Base-by-base conservation (phyloP, 2,329 filamentous ascomycete species). In the Fusarium pseudonygamai region DNA sequence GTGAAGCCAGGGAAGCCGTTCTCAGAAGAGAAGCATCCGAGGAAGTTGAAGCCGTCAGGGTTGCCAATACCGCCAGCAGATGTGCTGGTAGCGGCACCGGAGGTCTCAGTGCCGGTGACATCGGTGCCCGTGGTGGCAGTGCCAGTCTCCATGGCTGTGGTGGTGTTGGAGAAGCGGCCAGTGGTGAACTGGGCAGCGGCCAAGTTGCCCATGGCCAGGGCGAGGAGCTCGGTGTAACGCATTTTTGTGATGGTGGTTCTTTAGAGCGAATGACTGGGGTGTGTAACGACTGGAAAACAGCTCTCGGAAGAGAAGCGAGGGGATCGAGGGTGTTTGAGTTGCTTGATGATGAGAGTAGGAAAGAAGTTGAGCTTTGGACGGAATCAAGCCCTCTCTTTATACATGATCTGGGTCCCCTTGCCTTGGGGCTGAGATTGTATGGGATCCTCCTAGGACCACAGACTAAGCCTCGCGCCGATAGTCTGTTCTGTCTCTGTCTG, bases 181-280 rank as follows among this genome's bases (percentile, higher is more conserved):
- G 66, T 69, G 42, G 32, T 53, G 64, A 74, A 64, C 57, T 72
- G 70, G 58, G 80, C 81, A 53, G 77, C 57, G 62, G 72, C 80
- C 67, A 79, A 47, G 45, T 79, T 78, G 76, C 76, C 76, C 67
- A 77, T 77, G 75, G 79, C 80, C 14, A 81, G 67, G 71, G 78
- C 78, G 56, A 80, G 60, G 45, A 82, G 49, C 60, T 74, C 53
- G 53, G 79, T 72, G 71, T 73, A 80, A 73, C 78, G 80, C 81
- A 82, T 52, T 34, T 50, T 67, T 28, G 42, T 45, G 56, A 60
- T 72, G 49, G 43, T 67, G 63, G 59, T 65, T 60, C 50, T 65
- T n/a, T 60, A 52, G 61, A 79, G 72, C 70, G 73, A 78, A 74
- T 77, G 78, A 78, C 69, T 75, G 61, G 68, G 57, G 57, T 58